Evolutionary conservation across 306 rosid species (phyloP).

Genomic region (Echinosophora koreensis): DNA sequence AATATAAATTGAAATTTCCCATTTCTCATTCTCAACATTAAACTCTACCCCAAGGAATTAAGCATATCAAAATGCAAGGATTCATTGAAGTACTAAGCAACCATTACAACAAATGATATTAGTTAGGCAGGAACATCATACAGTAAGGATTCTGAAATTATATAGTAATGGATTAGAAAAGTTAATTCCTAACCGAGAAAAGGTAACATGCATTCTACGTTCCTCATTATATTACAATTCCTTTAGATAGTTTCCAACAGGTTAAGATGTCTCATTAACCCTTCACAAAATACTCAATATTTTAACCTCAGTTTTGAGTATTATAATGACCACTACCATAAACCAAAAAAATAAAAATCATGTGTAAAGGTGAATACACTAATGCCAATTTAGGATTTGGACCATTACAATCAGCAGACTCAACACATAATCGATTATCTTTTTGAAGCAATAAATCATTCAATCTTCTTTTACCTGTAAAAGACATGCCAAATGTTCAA

Average conservation of each 20-base stretch:
- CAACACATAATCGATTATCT: slow-evolving; percentile 69
- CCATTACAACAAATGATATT: too few species aligned
- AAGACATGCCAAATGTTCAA: slow-evolving; percentile 48
- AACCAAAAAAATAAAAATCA: background rate
- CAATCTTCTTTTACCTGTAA: slow-evolving; percentile 79
- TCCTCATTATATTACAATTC: slow-evolving; percentile 6
- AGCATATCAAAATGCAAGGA: too few species aligned
- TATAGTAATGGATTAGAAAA: slow-evolving; percentile 2
- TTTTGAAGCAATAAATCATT: slow-evolving; percentile 77
- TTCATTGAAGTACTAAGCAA: too few species aligned
- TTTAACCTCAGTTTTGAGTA: background rate
- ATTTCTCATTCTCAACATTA: too few species aligned
- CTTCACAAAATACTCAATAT: background rate
- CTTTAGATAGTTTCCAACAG: slow-evolving; percentile 34
- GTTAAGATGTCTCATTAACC: slow-evolving; percentile 35
- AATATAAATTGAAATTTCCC: too few species aligned
- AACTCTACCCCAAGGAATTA: too few species aligned
- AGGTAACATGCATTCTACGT: slow-evolving; percentile 1
- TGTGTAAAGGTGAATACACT: slow-evolving; percentile 44
- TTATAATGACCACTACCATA: slow-evolving; percentile 24
- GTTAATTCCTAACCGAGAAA: slow-evolving; percentile 20
- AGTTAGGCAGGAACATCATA: too few species aligned
- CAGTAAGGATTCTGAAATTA: too few species aligned
- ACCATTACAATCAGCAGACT: slow-evolving; percentile 81
- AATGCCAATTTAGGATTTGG: slow-evolving; percentile 99